Evolutionary conservation across 2,329 filamentous ascomycete species (phyloP).

Genomic region (Akanthomyces lecanii): DNA sequence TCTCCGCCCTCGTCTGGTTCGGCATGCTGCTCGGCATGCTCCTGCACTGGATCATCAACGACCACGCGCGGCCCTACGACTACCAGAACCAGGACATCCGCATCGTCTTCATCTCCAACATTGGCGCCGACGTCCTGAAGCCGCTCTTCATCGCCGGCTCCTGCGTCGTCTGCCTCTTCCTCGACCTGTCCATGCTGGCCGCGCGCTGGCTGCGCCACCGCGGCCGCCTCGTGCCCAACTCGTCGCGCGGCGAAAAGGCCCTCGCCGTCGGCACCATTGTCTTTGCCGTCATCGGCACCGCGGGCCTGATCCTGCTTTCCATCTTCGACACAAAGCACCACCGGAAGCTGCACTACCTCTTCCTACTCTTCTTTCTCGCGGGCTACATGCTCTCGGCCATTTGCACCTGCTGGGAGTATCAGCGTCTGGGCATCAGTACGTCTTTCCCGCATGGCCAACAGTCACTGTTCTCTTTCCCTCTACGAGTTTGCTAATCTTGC

Average conservation of each 20-base stretch:
- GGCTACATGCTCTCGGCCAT: conserved; percentile 84
- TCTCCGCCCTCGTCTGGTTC: conserved; percentile 63
- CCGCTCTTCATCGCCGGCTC: conserved; percentile 75
- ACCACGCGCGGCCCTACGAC: conserved; percentile 50
- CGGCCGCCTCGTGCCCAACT: conserved; percentile 73
- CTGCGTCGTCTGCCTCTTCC: conserved; percentile 67
- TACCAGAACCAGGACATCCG: conserved; percentile 55
- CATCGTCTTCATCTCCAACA: conserved; percentile 70
- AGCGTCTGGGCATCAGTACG: conserved; percentile 70
- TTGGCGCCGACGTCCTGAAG: conserved; percentile 59
- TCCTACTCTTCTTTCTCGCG: conserved; percentile 76
- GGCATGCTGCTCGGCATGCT: conserved; percentile 66
- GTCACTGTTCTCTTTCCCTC: too few relatives aligned
- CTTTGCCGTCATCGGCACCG: conserved; percentile 69
- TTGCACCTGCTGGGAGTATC: conserved; percentile 87
- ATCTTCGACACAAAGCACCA: conserved; percentile 81
- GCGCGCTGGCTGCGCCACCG: conserved; percentile 83
- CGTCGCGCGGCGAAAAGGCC: conserved; percentile 57
- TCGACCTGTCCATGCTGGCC: conserved; percentile 74
- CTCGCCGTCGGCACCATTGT: conserved; percentile 59
- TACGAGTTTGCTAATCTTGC: neutral
- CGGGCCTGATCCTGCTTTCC: conserved; percentile 74
- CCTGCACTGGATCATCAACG: conserved; percentile 61
- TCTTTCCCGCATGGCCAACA: conserved; percentile 17
- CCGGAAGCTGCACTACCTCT: conserved; percentile 64